phyloP scores from a whole-genome alignment of 1,139 yeast species.

The Blastobotrys illinoisensis region DNA sequence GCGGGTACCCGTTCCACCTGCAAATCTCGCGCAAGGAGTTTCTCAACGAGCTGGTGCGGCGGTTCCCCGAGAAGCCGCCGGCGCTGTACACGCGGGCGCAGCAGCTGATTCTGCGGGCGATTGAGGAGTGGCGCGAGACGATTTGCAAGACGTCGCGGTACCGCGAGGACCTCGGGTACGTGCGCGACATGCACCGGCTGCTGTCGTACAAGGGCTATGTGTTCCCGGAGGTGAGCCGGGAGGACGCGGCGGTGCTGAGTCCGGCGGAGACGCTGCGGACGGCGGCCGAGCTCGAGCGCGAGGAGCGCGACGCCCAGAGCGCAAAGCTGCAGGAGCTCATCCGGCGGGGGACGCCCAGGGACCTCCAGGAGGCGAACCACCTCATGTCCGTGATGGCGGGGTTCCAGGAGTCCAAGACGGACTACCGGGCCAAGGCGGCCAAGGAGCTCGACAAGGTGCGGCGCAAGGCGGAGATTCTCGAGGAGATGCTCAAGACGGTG shows the following conservation, averaged over 20 bases:
- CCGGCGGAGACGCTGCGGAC: constrained; percentile 89
- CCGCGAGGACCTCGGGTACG: constrained; percentile 85
- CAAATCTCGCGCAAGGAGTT: constrained; percentile 95
- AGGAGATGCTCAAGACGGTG: constrained; percentile 74
- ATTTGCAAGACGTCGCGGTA: constrained; percentile 85
- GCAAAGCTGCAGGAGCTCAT: constrained; percentile 94
- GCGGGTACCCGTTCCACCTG: constrained; percentile 95
- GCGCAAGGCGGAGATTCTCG: constrained; percentile 83
- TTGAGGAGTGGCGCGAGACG: constrained; percentile 97
- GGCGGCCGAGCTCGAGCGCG: constrained; percentile 84
- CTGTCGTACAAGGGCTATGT: constrained; percentile 81
- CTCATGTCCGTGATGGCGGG: constrained; percentile 99
- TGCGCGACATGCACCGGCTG: constrained; percentile 92
- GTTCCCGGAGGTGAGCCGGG: constrained; percentile 86
- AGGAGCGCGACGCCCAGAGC: constrained; percentile 86
- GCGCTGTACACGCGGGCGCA: constrained; percentile 78
- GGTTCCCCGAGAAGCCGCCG: constrained; percentile 96
- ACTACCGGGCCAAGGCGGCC: constrained; percentile 73
- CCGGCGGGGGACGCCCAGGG: constrained; percentile 93
- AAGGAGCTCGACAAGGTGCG: constrained; percentile 81
- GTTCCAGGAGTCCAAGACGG: constrained; percentile 60
- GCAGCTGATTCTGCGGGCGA: constrained; percentile 76
- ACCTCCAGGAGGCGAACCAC: constrained; percentile 90
- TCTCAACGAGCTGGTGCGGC: constrained; percentile 81
- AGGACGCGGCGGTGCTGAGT: constrained; percentile 88